phyloP scores from a whole-genome alignment of 2,329 filamentous ascomycete species.

The Aureobasidium namibiae region DNA sequence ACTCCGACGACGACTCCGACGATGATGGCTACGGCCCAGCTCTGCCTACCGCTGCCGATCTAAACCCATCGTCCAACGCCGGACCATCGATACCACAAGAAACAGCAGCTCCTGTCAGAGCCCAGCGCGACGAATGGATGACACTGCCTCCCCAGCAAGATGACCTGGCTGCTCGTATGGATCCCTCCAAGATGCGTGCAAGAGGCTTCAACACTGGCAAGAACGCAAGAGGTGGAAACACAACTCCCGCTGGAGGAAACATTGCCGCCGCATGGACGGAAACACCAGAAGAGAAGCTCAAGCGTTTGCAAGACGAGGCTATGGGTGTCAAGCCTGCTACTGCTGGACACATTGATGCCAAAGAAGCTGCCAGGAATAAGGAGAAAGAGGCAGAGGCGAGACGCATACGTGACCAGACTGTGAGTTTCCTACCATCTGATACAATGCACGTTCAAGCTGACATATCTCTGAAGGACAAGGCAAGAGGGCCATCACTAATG shows the following conservation, averaged over 20 bases:
- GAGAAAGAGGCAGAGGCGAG: constrained; percentile 39
- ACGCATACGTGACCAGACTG: constrained; percentile 52
- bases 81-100: background rate
- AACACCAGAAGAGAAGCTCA: constrained; percentile 78
- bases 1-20: constrained; percentile 22
- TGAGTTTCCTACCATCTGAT: constrained; percentile 26
- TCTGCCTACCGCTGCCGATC: constrained; percentile 25
- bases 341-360: background rate
- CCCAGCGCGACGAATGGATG: constrained; percentile 65
- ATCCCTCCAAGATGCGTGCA: constrained; percentile 74
- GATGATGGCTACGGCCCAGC: constrained; percentile 40
- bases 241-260: constrained; percentile 22
- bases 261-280: constrained; percentile 72
- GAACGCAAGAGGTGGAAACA: constrained; percentile 39
- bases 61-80: background rate
- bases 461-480: constrained; percentile 31
- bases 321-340: constrained; percentile 34
- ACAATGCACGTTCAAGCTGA: constrained; percentile 13
- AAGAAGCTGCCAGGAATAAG: constrained; percentile 16
- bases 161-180: constrained; percentile 52
- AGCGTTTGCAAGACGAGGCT: constrained; percentile 71
- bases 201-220: constrained; percentile 74
- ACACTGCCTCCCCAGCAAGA: constrained; percentile 42
- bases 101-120: constrained; percentile 19
- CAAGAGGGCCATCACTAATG: constrained; percentile 27